Evolutionary conservation across 2,329 filamentous ascomycete genomes (phyloP), one percentile per base, ranked within the genome.

Genomic region (Didymella pinodella): DNA sequence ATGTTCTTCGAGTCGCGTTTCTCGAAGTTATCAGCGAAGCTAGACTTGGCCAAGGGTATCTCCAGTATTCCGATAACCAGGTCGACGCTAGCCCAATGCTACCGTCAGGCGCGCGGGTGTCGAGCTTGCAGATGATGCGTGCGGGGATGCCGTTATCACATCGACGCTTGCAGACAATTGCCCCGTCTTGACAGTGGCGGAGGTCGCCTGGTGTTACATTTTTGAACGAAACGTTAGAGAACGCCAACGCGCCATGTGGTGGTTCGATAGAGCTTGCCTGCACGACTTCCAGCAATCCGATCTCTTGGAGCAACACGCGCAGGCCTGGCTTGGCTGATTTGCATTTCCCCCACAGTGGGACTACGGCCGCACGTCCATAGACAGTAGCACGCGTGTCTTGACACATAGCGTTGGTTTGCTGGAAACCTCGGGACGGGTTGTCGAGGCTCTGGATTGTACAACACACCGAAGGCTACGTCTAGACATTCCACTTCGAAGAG

Each of bases 41-140:
- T 14, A 14, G 22, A 29, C 41, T 43, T 14, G 46, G 51, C 46
- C 50, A 54, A 54, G 56, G 14, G 10, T 53, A 60, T 53, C 54
- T 45, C 47, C 48, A 55, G 55, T 45, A 62, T 57, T 63, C 67
- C 66, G 67, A 69, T 69, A 66, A 66, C 65, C 67, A 68, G 67
- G 66, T 69, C 44, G 43, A 38, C 66, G 61, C 62, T 66, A 68
- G 52, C 58, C 57, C 43, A 52, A 61, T 51, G 57, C 40, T 61
- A 54, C 47, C 47, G 34, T 49, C 55, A 28, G 53, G 45, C 63
- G 57, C 65, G 65, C 65, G 60, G 58, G 50, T 56, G 49, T 59
- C 46, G n/a, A 61, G 34, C 52, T 46, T 61, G 61, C 62, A 69
- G 57, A 56, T 55, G 57, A 62, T 54, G 56, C 32, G 32, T 40